Percentiles rank a stretch among this genome's conserved stretches.
These are phyloP conservation scores for Kwoniella sp. DNA, from an alignment of 768 basidiomycete genomes.

Conservation along the genomic window DNA sequence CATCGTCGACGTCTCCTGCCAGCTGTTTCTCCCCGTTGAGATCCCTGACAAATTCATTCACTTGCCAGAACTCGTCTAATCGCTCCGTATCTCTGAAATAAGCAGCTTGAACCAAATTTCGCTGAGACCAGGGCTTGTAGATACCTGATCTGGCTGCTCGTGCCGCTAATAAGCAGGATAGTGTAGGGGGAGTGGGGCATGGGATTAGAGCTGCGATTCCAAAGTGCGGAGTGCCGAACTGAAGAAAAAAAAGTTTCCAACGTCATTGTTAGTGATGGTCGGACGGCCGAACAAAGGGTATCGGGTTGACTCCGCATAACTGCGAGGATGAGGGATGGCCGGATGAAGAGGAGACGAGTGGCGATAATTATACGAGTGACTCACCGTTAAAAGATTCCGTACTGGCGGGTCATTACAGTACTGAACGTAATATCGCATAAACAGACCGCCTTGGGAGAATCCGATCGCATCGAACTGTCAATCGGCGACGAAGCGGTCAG, in stretches of 20 bases:
- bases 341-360: too few relatives aligned
- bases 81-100: constrained; percentile 57
- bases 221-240: constrained; percentile 56
- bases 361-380: constrained; percentile 22
- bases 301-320: too few relatives aligned
- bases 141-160: constrained; percentile 51
- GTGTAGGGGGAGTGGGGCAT: constrained; percentile 54
- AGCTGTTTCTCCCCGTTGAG: constrained; percentile 54
- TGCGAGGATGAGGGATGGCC: too few relatives aligned
- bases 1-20: constrained; percentile 19
- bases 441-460: constrained; percentile 58
- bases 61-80: constrained; percentile 53
- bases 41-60: constrained; percentile 52
- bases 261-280: too few relatives aligned
- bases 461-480: constrained; percentile 58
- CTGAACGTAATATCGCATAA: constrained; percentile 56
- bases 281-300: too few relatives aligned
- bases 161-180: constrained; percentile 51
- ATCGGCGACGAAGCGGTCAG: too few relatives aligned
- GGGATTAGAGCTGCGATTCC: constrained; percentile 57
- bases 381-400: constrained; percentile 57
- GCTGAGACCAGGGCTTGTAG: constrained; percentile 52
- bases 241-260: too few relatives aligned
- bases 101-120: constrained; percentile 55
- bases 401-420: constrained; percentile 51